Base-by-base conservation (phyloP, 2,329 filamentous ascomycete genomes). In the Huntiella decipiens region DNA sequence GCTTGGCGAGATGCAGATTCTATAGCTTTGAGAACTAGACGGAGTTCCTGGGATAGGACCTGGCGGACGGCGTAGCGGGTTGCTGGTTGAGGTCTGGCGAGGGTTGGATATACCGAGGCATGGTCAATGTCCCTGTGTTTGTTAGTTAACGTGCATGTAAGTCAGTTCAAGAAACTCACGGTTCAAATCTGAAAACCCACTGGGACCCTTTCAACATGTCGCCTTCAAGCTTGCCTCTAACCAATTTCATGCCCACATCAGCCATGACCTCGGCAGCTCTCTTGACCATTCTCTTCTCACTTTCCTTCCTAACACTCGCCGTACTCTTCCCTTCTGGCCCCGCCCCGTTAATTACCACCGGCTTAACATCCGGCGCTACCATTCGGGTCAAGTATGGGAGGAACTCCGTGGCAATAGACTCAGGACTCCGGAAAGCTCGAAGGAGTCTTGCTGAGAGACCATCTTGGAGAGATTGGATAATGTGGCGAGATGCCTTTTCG, bases 111-210 rank as follows among this genome's bases (percentile, higher is more conserved):
- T 0, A 72, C 71, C 1, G 80, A 70, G 0, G 96, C 69, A 6
- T 72, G 67, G 60, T 98, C 91, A n/a, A 98, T 68, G 48, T 75
- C 69, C 39, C 72, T 76, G 37, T 19, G 22, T 50, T 49, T 8
- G 13, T 54, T 49, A 57, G 51, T 41, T 19, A 5, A 32, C 11
- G 36, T 35, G 36, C 41, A 32, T n/a, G 31, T 11, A 19, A 31
- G 44, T 35, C 32, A 5, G 36, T 13, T 11, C 4, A 16, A 16
- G 28, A 35, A 15, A 77, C 80, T 70, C 66, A 87, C 71, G 91
- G 91, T 56, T 96, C 88, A 83, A 98, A 87, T 45, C 91, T 77
- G 61, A 93, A 96, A 6, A 93, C 79, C 71, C 78, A 96, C 53
- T 76, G 70, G 13, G 69, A 63, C n/a, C 73, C 77, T 32, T 74